Evolutionary conservation across 331 rosid species (phyloP).

Genomic region (Malus hybrid): DNA sequence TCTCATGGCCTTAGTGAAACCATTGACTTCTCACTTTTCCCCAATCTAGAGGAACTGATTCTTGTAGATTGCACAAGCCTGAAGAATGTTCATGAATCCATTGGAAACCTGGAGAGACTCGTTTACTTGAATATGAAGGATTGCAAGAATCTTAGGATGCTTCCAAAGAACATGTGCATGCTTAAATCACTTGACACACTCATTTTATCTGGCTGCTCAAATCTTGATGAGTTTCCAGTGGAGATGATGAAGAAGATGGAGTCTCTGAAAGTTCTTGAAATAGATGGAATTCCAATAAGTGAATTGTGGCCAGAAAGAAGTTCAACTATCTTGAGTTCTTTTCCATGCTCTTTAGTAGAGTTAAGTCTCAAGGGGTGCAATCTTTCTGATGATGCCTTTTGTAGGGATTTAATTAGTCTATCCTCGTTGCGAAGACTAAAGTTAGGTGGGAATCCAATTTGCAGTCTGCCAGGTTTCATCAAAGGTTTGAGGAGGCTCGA

Average conservation of each 20-base stretch:
- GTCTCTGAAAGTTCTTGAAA: neutral
- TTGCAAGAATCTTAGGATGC: neutral
- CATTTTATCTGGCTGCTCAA: neutral
- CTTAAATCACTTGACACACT: conserved; percentile 5
- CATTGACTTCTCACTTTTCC: neutral
- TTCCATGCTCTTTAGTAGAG: neutral
- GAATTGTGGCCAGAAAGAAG: neutral
- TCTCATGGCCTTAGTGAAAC: neutral
- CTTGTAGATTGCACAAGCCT: neutral
- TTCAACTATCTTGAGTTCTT: neutral
- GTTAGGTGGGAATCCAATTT: neutral
- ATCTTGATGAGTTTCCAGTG: neutral
- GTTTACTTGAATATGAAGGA: neutral
- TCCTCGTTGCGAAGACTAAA: neutral
- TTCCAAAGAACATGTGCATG: neutral
- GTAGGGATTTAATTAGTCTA: neutral
- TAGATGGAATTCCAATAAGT: neutral
- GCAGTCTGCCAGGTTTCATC: no score
- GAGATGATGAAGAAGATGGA: neutral
- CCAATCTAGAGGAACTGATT: neutral
- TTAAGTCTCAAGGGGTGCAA: neutral
- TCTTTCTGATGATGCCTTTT: neutral
- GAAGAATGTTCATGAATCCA: conserved; percentile 1
- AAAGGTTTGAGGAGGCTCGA: neutral
- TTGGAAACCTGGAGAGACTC: neutral